phyloP scores from a whole-genome alignment of 768 basidiomycete species.

The Clitopilus hobsonii region DNA sequence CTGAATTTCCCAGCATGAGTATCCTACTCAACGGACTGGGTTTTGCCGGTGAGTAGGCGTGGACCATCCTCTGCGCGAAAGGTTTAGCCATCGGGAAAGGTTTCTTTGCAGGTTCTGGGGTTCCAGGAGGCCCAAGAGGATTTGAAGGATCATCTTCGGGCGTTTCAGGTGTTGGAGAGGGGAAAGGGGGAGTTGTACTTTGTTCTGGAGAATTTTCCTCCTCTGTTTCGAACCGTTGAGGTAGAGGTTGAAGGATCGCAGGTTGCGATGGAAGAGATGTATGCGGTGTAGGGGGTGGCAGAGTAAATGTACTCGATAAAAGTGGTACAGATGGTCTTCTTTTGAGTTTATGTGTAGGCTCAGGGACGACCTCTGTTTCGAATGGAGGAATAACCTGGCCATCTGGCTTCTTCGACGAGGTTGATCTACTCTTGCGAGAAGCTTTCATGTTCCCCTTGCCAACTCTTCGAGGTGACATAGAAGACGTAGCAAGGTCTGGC shows the following conservation, averaged over 20 bases:
- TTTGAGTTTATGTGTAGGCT: conserved; percentile 25
- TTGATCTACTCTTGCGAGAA: conserved; percentile 36
- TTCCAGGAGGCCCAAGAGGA: conserved; percentile 19
- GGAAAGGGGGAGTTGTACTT: conserved; percentile 7
- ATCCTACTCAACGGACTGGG: conserved; percentile 81
- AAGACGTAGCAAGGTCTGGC: conserved; percentile 9
- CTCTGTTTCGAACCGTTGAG: conserved; percentile 12
- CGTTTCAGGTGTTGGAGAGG: background rate
- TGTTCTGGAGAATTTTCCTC: conserved; percentile 8
- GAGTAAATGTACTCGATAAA: conserved; percentile 66
- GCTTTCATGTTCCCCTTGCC: conserved; percentile 44
- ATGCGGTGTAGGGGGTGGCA: conserved; percentile 74
- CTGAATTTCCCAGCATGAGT: conserved; percentile 64
- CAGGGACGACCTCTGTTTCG: conserved; percentile 36
- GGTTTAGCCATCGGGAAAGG: conserved; percentile 73
- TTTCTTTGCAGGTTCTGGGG: conserved; percentile 30
- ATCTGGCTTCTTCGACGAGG: conserved; percentile 24
- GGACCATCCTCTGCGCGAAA: conserved; percentile 61
- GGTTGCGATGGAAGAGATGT: conserved; percentile 56
- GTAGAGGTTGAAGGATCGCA: conserved; percentile 25
- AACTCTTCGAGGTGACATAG: conserved; percentile 30
- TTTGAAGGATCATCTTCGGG: background rate
- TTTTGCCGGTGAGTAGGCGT: conserved; percentile 78
- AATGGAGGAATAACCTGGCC: conserved; percentile 24
- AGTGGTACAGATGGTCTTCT: conserved; percentile 44